phyloP scores from a whole-genome alignment of 768 basidiomycete species.

The Chalciporus chontae region DNA sequence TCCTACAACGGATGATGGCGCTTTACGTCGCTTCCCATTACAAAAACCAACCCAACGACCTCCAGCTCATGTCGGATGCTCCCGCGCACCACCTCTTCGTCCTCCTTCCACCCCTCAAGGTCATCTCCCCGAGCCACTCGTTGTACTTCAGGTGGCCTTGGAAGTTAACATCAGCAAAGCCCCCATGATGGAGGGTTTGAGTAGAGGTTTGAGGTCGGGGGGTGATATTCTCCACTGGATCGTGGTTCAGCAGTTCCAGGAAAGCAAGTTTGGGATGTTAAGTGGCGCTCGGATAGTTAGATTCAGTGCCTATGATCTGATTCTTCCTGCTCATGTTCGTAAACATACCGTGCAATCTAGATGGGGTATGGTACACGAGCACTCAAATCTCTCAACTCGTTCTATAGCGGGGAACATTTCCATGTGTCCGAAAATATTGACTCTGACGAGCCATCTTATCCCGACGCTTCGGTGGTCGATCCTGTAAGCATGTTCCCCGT shows the following conservation, averaged over 20 bases:
- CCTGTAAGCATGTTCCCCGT: conserved; percentile 32
- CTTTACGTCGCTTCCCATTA: conserved; percentile 97
- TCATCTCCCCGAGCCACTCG: conserved; percentile 91
- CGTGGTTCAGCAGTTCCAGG: conserved; percentile 92
- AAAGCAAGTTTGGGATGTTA: conserved; percentile 86
- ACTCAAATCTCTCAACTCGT: conserved; percentile 79
- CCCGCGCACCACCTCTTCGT: conserved; percentile 98
- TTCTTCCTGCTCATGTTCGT: neutral
- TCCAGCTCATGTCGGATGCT: conserved; percentile 96
- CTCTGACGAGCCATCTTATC: conserved; percentile 51
- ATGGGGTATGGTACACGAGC: conserved; percentile 98
- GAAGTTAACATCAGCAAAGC: conserved; percentile 90
- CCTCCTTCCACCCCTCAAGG: conserved; percentile 85
- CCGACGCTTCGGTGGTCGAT: conserved; percentile 50
- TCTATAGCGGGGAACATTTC: conserved; percentile 91
- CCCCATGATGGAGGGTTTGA: conserved; percentile 80
- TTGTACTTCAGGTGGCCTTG: conserved; percentile 92
- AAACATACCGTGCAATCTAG: conserved; percentile 38
- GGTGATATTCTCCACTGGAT: conserved; percentile 99
- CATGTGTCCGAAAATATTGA: conserved; percentile 66
- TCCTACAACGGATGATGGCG: conserved; percentile 98
- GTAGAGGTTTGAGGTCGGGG: conserved; percentile 78
- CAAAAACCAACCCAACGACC: conserved; percentile 98
- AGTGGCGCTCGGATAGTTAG: conserved; percentile 91
- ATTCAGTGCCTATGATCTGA: conserved; percentile 42